These are phyloP conservation scores for Aspergillus olivimuriae DNA, from an alignment of 495 filamentous ascomycete species.

Conservation along the genomic window DNA sequence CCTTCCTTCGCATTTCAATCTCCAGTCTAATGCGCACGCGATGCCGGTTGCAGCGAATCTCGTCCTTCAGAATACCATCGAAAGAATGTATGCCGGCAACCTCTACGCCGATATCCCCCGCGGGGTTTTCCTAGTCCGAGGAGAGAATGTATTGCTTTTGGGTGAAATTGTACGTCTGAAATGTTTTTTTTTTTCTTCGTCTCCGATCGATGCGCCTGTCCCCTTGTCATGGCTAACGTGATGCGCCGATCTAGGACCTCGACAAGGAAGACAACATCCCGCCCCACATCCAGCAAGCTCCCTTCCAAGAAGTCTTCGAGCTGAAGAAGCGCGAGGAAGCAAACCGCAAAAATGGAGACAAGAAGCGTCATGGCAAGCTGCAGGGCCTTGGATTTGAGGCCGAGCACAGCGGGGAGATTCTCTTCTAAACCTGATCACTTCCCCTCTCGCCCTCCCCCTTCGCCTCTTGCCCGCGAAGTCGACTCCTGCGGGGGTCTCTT, in stretches of 20 bases:
- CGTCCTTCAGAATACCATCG: slow-evolving; percentile 84
- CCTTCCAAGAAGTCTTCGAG: slow-evolving; percentile 62
- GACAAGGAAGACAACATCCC: slow-evolving; percentile 91
- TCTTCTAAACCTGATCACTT: slow-evolving; percentile 49
- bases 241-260: too few relatives aligned
- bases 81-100: slow-evolving; percentile 68
- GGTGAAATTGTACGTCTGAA: slow-evolving; percentile 77
- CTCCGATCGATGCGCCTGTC: too few relatives aligned
- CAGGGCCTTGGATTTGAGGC: slow-evolving; percentile 78
- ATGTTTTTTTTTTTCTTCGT: background rate
- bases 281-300: slow-evolving; percentile 56
- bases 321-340: slow-evolving; percentile 62
- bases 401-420: slow-evolving; percentile 69
- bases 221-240: too few relatives aligned
- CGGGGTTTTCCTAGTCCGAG: slow-evolving; percentile 82
- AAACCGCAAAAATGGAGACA: slow-evolving; percentile 65
- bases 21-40: slow-evolving; percentile 8
- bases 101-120: slow-evolving; percentile 76
- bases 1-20: background rate
- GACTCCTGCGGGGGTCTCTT: background rate
- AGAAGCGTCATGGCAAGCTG: slow-evolving; percentile 60
- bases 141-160: slow-evolving; percentile 86
- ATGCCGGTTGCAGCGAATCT: slow-evolving; percentile 64
- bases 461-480: too few relatives aligned
- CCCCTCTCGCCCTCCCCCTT: too few relatives aligned